phyloP scores from a whole-genome alignment of 371 early-diverging fungal species.

The Circinella umbellata region DNA sequence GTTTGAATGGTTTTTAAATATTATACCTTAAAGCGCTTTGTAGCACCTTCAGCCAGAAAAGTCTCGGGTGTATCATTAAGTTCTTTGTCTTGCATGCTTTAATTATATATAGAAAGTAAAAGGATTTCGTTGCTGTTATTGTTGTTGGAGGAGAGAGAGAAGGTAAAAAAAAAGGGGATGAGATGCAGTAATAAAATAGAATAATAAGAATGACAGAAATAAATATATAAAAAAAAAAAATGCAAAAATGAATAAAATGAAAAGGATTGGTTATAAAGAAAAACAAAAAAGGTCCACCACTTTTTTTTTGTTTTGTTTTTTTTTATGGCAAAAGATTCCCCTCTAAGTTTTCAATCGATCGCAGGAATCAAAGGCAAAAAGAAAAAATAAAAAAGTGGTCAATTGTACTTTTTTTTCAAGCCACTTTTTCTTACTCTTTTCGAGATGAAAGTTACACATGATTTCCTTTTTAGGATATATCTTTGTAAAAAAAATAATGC shows the following conservation, averaged over 20 bases:
- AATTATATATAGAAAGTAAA: neutral
- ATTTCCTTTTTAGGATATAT: neutral
- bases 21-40: slow-evolving; percentile 2
- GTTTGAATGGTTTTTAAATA: neutral
- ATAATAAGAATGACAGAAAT: too few relatives aligned
- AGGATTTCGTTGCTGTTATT: neutral
- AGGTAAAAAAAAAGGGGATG: too few relatives aligned
- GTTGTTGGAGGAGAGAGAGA: too few relatives aligned
- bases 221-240: neutral
- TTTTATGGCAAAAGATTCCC: neutral
- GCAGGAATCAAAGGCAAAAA: neutral
- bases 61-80: slow-evolving; percentile 8
- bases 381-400: neutral
- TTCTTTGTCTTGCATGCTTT: slow-evolving; percentile 7
- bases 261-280: neutral
- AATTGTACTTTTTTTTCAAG: neutral
- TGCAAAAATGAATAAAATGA: neutral
- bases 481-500: neutral
- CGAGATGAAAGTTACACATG: neutral
- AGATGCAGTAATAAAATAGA: too few relatives aligned
- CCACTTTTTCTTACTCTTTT: neutral
- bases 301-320: neutral
- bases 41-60: neutral
- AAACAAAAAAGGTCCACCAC: neutral
- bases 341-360: neutral